These are phyloP conservation scores for Tylopilus vinaceipallidus DNA, from an alignment of 768 basidiomycete species.

Conservation along the genomic window DNA sequence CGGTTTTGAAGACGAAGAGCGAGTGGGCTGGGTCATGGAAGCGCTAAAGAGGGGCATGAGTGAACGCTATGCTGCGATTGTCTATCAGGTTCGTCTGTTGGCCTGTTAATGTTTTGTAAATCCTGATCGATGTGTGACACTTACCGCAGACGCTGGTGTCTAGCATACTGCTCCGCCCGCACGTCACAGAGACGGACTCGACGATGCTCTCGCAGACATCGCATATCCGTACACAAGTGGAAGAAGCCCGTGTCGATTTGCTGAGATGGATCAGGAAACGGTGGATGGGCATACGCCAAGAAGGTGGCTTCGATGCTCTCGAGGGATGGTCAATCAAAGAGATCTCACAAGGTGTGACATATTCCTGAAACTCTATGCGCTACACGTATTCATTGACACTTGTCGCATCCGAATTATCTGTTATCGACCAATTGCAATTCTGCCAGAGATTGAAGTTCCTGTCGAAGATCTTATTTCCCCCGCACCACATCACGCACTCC, in stretches of 20 bases:
- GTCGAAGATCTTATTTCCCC: conserved; percentile 68
- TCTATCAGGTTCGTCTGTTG: conserved; percentile 68
- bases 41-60: conserved; percentile 58
- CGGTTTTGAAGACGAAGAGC: conserved; percentile 74
- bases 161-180: conserved; percentile 65
- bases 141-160: conserved; percentile 62
- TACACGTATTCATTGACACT: background rate
- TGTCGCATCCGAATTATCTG: background rate
- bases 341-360: conserved; percentile 44
- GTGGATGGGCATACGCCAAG: conserved; percentile 72
- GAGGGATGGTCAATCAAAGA: conserved; percentile 89
- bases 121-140: background rate
- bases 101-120: background rate
- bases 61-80: conserved; percentile 57
- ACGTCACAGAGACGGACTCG: conserved; percentile 52
- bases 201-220: conserved; percentile 72
- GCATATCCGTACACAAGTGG: conserved; percentile 67
- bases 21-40: conserved; percentile 75
- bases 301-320: conserved; percentile 78
- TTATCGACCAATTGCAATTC: background rate
- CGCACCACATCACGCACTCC: conserved; percentile 29
- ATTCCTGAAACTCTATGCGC: background rate
- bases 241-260: conserved; percentile 51
- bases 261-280: conserved; percentile 70
- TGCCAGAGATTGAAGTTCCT: conserved; percentile 74